These are phyloP conservation scores for Gamsiella multidivaricata DNA, from an alignment of 192 early-diverging fungal genomes.

Conservation along the genomic window DNA sequence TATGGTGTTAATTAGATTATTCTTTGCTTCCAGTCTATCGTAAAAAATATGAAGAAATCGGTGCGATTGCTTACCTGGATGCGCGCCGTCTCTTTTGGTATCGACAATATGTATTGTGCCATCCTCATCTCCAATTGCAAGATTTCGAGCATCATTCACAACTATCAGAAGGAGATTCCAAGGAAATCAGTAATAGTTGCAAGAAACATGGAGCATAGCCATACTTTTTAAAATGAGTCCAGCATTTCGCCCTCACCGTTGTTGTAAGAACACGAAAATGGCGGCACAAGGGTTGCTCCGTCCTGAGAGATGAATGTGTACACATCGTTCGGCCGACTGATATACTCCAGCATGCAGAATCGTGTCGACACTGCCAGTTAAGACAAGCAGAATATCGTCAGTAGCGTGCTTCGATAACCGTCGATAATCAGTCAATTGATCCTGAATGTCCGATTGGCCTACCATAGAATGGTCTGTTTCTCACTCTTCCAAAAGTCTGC, in stretches of 20 bases:
- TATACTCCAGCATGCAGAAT: constrained; percentile 34
- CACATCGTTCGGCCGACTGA: constrained; percentile 31
- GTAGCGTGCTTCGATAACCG: no score
- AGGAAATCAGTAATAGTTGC: not conserved
- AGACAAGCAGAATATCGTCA: not conserved
- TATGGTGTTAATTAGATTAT: no score
- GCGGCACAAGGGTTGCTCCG: constrained; percentile 34
- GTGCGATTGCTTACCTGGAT: constrained; percentile 25
- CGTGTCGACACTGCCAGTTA: constrained; percentile 19
- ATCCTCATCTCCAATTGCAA: constrained; percentile 78
- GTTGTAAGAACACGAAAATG: constrained; percentile 50
- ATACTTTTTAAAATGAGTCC: not conserved
- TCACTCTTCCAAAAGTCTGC: constrained; percentile 19
- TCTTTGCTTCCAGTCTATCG: no score
- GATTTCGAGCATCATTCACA: constrained; percentile 62
- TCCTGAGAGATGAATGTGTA: constrained; percentile 43
- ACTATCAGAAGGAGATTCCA: constrained; percentile 43
- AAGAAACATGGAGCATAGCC: not conserved
- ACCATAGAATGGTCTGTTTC: constrained; percentile 38
- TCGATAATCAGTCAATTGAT: no score
- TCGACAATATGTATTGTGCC: constrained; percentile 71
- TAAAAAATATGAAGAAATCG: no score
- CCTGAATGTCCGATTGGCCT: not conserved
- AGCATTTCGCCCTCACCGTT: constrained; percentile 14
- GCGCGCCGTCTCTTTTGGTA: constrained; percentile 58